A percentile compares a stretch with the other conserved stretches of the same genome.
phyloP scores from a whole-genome alignment of 805 yeast genomes.

The Zygoascus bituminiphila region DNA sequence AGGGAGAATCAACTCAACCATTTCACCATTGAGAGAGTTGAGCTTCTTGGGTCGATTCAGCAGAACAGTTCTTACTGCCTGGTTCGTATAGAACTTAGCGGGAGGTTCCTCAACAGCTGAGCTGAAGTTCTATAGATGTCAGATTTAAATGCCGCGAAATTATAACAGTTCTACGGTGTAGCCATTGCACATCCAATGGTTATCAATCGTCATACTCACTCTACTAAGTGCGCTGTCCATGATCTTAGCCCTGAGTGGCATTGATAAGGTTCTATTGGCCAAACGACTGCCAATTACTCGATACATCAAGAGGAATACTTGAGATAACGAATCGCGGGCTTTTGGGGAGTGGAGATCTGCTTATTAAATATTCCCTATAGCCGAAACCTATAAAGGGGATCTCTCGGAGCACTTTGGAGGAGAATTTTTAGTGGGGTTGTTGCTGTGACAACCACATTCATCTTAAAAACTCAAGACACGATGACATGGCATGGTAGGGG shows the following conservation, averaged over 20 bases:
- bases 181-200: not conserved
- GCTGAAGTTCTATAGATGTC: not conserved
- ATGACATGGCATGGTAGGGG: no score
- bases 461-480: no score
- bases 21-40: slow-evolving; percentile 71
- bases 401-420: not conserved
- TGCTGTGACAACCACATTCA: no score
- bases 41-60: slow-evolving; percentile 76
- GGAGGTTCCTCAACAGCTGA: slow-evolving; percentile 31
- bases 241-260: slow-evolving; percentile 31
- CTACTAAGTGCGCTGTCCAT: slow-evolving; percentile 16
- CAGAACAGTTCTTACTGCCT: slow-evolving; percentile 62
- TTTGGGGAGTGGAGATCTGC: not conserved
- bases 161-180: not conserved
- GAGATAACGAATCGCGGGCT: not conserved
- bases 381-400: not conserved
- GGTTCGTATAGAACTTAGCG: slow-evolving; percentile 54
- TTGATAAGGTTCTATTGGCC: slow-evolving; percentile 7
- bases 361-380: not conserved
- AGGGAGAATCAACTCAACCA: slow-evolving; percentile 66
- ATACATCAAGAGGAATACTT: not conserved
- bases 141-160: no score
- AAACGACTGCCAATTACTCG: not conserved
- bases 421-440: not conserved
- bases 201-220: slow-evolving; percentile 2